Base-by-base conservation (phyloP, 2,329 filamentous ascomycete genomes). In the Chrysoporthe deuterocubensis region DNA sequence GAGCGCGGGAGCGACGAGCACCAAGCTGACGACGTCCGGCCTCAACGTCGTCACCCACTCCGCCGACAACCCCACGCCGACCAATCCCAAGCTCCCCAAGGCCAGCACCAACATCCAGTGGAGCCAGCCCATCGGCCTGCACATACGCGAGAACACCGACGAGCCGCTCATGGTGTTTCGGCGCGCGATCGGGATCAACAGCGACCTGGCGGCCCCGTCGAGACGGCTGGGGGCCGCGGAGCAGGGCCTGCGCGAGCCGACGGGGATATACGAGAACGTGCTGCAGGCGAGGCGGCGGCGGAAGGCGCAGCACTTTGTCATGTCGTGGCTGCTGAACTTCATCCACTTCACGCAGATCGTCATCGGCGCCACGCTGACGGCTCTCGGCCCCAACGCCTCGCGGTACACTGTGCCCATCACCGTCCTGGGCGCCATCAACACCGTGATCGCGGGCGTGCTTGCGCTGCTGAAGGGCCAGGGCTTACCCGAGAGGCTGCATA, bases 391-490 rank as follows among this genome's bases (percentile, higher is more conserved):
- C 0, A 73, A 74, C 0, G 79, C 83, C 18, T 80, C 84, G 2
- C 78, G 83, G 18, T 83, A 89, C 70, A 75, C 85, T 16, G 79
- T 82, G 26, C 60, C 74, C 16, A 86, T 91, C 74, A 87, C 86
- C 11, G 75, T 86, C 0, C 78, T 91, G 0, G 89, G 89, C 3
- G 87, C 87, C 1, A 75, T 87, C 13, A 91, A 91, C 72, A 90
- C 87, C 2, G 76, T 89, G 3, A 81, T 90, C 6, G 89, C 89
- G 0, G 89, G 89, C 18, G 77, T 89, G 0, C 76, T 91, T 26
- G 87, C 88, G 0, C 81, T 86, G 8, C 74, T 86, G 59, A 85
- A 84, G 72, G 82, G 83, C 4, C 83, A 83, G 54, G 84, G 84
- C 0, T 72, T 86, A 63, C 83, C 84, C 0, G 81, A 83, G 70